Evolutionary conservation across 164 flowering plant genomes (phyloP), one percentile per base, ranked within the genome.

Genomic region (Tinospora cordifolia): DNA sequence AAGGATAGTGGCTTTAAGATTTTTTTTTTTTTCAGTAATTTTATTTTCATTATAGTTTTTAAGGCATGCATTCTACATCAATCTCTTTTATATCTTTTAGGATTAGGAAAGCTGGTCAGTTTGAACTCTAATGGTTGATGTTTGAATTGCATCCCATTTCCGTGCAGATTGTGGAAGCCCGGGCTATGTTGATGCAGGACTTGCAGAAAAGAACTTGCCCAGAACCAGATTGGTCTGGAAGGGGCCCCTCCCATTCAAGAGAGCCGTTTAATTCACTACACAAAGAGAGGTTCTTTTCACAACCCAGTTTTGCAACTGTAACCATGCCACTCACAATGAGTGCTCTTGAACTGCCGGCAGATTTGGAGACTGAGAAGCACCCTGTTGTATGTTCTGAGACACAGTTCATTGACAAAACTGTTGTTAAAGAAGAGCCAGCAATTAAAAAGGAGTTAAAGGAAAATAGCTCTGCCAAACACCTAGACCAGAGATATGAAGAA

Each of bases 141-240:
- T 10, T 54, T 54, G 24, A 54, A 54, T 54, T 54, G 60, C 60
- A 54, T 54, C 10, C 60, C 24, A 54, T n/a, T 39, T n/a, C 14
- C 27, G 8, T 72, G 75, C 83, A 94, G 99, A 83, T 92, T 75
- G 74, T 84, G 71, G 84, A 88, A 81, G 92, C 97, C n/a, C 87
- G 98, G 79, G 88, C 87, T 36, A 71, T 77, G 83, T 72, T 88
- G 75, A 73, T 78, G 26, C 87, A 79, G 17, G 94, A 83, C 58
- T 65, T 85, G 13, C 79, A 84, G 74, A 81, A 68, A 62, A 74
- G 72, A 62, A 69, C 70, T 39, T 80, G 70, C 59, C 59, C 76
- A 27, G 81, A 74, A 69, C 62, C 76, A 63, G 81, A 79, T 14
- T 24, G 46, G 40, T 76, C 84, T 26, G 80, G 66, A 39, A 62